Conservation (phyloP, 2,329 filamentous ascomycete species). For the Intubia oerlemansii region DNA sequence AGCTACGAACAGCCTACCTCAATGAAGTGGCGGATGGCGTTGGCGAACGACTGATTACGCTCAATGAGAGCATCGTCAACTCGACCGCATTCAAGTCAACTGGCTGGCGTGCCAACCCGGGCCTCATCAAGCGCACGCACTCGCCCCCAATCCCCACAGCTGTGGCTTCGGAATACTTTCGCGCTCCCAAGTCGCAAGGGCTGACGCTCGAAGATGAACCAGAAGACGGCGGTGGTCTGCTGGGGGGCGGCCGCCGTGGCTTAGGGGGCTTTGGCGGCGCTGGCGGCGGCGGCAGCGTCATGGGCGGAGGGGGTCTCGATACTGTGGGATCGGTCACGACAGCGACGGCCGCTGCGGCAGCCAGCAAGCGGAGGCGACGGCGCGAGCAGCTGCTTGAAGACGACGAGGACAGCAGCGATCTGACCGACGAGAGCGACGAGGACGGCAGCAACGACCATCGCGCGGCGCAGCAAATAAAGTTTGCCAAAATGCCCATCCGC, state of each 20-base stretch:
- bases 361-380: slow-evolving; percentile 41
- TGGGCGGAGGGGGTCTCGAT: too few species aligned
- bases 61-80: slow-evolving; percentile 61
- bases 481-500: slow-evolving; percentile 84
- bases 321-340: background rate
- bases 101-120: slow-evolving; percentile 55
- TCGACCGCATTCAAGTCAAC: slow-evolving; percentile 65
- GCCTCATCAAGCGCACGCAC: slow-evolving; percentile 63
- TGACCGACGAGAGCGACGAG: slow-evolving; percentile 60
- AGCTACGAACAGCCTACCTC: slow-evolving; percentile 61
- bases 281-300: slow-evolving; percentile 1
- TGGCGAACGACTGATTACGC: slow-evolving; percentile 61
- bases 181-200: slow-evolving; percentile 40
- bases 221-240: slow-evolving; percentile 53
- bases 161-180: slow-evolving; percentile 67
- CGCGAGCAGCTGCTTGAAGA: slow-evolving; percentile 51
- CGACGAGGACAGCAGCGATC: slow-evolving; percentile 67
- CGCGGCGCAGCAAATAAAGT: slow-evolving; percentile 78
- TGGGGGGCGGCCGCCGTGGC: slow-evolving; percentile 26
- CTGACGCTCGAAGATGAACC: slow-evolving; percentile 48
- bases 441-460: slow-evolving; percentile 22
- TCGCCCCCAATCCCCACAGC: slow-evolving; percentile 72
- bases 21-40: slow-evolving; percentile 65
- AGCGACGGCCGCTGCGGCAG: slow-evolving; percentile 17
- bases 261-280: background rate